phyloP scores from a whole-genome alignment of 768 basidiomycete species.

The Butyriboletus loyo region DNA sequence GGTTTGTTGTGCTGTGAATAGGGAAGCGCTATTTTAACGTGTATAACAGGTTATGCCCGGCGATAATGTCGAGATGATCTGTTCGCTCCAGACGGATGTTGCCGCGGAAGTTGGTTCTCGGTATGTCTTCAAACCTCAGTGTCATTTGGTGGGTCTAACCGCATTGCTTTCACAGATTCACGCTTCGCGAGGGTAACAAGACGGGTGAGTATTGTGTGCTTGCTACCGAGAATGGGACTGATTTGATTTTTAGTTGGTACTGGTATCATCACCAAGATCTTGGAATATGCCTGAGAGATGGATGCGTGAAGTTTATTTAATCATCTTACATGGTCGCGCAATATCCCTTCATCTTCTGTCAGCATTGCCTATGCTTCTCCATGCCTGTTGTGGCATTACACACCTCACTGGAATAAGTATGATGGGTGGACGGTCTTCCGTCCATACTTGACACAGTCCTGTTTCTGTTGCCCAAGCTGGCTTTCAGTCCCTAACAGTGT shows the following conservation, averaged over 20 bases:
- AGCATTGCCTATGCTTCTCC: conserved; percentile 13
- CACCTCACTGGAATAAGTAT: background rate
- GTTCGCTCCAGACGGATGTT: conserved; percentile 78
- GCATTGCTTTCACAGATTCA: conserved; percentile 50
- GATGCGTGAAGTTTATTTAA: conserved; percentile 12
- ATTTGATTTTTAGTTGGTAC: conserved; percentile 67
- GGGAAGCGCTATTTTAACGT: background rate
- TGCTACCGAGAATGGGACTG: conserved; percentile 2
- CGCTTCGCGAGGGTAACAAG: conserved; percentile 91
- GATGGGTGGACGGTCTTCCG: background rate
- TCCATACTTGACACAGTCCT: background rate
- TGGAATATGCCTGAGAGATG: conserved; percentile 40
- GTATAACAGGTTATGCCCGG: conserved; percentile 84
- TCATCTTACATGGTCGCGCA: conserved; percentile 17
- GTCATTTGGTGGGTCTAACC: background rate
- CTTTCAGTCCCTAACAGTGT: background rate
- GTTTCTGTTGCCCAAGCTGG: background rate
- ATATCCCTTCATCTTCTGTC: conserved; percentile 21
- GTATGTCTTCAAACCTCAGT: conserved; percentile 28
- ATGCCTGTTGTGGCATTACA: background rate
- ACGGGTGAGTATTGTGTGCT: conserved; percentile 55
- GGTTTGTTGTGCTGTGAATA: conserved; percentile 40
- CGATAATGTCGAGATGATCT: conserved; percentile 93
- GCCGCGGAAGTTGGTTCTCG: conserved; percentile 87
- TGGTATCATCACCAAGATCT: conserved; percentile 86